These are phyloP conservation scores for Ogataea sp. DNA, from an alignment of 805 yeast species.

Conservation along the genomic window DNA sequence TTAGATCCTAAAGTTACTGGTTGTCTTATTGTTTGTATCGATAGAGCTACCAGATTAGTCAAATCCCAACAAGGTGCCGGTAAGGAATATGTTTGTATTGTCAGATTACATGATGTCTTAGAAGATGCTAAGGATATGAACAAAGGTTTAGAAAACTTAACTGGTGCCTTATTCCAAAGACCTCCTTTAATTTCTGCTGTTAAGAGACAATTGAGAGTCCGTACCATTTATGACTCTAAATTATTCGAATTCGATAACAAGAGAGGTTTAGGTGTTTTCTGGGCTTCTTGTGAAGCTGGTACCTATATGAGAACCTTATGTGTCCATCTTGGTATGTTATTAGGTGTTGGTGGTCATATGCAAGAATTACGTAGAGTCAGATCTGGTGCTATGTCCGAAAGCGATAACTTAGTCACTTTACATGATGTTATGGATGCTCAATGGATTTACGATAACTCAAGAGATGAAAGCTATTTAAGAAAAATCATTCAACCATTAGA, in stretches of 20 bases:
- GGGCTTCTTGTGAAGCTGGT: slow-evolving; percentile 99
- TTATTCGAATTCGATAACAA: slow-evolving; percentile 94
- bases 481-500: slow-evolving; percentile 92
- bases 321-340: slow-evolving; percentile 96
- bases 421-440: slow-evolving; percentile 98
- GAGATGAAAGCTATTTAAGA: slow-evolving; percentile 94
- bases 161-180: slow-evolving; percentile 98
- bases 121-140: slow-evolving; percentile 83
- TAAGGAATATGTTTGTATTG: slow-evolving; percentile 98
- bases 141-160: slow-evolving; percentile 82
- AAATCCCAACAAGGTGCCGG: slow-evolving; percentile 99
- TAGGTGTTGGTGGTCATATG: slow-evolving; percentile 99
- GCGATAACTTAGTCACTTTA: slow-evolving; percentile 86
- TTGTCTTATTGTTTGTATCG: slow-evolving; percentile 95
- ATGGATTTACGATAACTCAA: slow-evolving; percentile 93
- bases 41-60: slow-evolving; percentile 95
- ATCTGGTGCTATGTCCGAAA: slow-evolving; percentile 90
- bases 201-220: slow-evolving; percentile 96
- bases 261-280: slow-evolving; percentile 94
- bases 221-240: slow-evolving; percentile 95
- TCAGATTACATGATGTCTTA: slow-evolving; percentile 88
- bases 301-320: slow-evolving; percentile 99
- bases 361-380: slow-evolving; percentile 99
- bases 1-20: slow-evolving; percentile 97
- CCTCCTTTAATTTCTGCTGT: slow-evolving; percentile 99